These are phyloP conservation scores for Eucalyptus rudis DNA, from an alignment of 345 rosid species.

Conservation along the genomic window DNA sequence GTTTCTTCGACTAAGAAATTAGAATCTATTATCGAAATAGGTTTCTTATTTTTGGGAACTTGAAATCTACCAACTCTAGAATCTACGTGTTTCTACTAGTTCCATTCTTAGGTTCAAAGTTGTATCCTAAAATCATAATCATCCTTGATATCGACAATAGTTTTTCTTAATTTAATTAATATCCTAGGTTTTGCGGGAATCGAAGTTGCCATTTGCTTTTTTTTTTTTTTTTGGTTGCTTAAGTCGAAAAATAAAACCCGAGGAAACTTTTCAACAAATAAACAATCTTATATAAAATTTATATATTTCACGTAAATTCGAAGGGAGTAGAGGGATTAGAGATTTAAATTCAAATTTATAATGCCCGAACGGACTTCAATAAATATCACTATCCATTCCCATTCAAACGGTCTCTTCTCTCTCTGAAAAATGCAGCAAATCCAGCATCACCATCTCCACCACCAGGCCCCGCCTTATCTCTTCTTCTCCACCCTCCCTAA, in stretches of 20 bases:
- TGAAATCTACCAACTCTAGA: too few species aligned
- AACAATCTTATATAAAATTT: not conserved
- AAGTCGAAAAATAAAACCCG: not conserved
- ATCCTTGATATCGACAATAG: rapidly evolving
- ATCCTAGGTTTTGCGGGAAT: too few species aligned
- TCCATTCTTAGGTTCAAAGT: too few species aligned
- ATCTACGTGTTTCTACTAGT: rapidly evolving
- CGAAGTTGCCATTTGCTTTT: not conserved
- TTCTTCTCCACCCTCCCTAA: constrained; percentile 38
- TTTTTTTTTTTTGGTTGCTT: not conserved
- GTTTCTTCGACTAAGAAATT: too few species aligned
- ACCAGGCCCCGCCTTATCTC: constrained; percentile 10
- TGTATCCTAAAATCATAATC: rapidly evolving
- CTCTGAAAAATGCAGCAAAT: constrained; percentile 17
- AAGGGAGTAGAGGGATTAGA: not conserved
- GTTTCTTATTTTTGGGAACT: too few species aligned
- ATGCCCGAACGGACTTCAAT: not conserved
- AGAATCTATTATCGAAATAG: too few species aligned
- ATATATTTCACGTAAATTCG: not conserved
- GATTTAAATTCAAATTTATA: not conserved
- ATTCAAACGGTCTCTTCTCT: not conserved
- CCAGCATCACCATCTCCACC: constrained; percentile 30
- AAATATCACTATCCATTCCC: not conserved
- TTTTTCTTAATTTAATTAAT: too few species aligned
- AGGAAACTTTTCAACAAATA: not conserved